Evolutionary conservation across 495 filamentous ascomycete species (phyloP), one percentile per base, ranked within the genome.

Genomic region (Cenococcum geophilum): DNA sequence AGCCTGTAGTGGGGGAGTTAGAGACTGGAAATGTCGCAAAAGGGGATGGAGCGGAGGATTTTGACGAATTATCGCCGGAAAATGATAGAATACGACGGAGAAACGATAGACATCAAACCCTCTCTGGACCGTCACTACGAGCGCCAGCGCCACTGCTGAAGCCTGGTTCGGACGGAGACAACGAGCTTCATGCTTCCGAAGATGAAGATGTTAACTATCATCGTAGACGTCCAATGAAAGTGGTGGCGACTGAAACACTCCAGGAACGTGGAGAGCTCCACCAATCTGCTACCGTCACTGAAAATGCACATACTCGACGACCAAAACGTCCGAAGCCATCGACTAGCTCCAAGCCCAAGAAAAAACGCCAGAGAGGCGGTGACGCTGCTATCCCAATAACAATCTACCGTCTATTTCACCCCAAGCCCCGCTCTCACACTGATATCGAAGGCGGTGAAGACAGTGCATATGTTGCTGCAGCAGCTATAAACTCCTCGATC

Each of bases 1-100:
- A 53, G 34, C 60, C 37, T 34, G 53, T 23, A 51, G 54, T 20
- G 23, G 25, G 51, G 35, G 49, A 34, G 27, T 22, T 34, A 37
- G 53, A 56, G 32, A 6, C 18, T 25, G 5, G 27, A 18, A 20
- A 27, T 16, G n/a, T 21, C 18, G 18, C 20, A 6, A 56, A 14
- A 20, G 53, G 10, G 4, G 53, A 56, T 4, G 53, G 2, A 40
- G 53, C 21, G 4, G 53, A 56, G 10, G 25, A 56, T 10, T 16
- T 34, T 12, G 53, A 56, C 8, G 53, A 56, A 34, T 56, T 40
- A 34, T 34, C 23, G 2, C 53, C 23, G 5, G 53, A 56, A 3
- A 10, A 34, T 22, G 20, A 35, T 1, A 32, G 18, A 34, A 56
- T 32, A 6, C n/a, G 53, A 27, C 53, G 25, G 25, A 21, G 25